Conservation (phyloP, 2,329 filamentous ascomycete genomes). For the Fusarium sp. region DNA sequence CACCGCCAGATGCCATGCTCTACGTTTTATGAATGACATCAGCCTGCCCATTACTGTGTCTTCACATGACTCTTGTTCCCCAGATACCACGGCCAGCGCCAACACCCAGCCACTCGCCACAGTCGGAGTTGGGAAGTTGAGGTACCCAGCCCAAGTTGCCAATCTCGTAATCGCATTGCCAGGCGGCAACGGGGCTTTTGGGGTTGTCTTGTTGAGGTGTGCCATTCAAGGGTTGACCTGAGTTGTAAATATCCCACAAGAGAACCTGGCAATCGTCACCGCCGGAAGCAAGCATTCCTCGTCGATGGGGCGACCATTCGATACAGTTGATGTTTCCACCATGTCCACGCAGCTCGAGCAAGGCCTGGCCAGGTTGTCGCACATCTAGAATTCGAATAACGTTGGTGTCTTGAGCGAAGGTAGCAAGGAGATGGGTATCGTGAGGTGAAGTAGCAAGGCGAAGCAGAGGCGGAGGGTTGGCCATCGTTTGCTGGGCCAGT, state of each 20-base stretch:
- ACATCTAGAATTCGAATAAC: conserved; percentile 96
- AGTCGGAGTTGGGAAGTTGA: conserved; percentile 73
- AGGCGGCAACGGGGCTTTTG: conserved; percentile 77
- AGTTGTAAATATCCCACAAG: conserved; percentile 90
- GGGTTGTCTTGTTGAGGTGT: conserved; percentile 64
- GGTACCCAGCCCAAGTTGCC: conserved; percentile 88
- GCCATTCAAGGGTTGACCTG: conserved; percentile 61
- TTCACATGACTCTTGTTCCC: conserved; percentile 68
- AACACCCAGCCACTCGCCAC: conserved; percentile 86
- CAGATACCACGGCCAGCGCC: conserved; percentile 84
- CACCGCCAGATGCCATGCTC: conserved; percentile 4
- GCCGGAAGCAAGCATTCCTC: conserved; percentile 90
- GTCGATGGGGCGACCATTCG: conserved; percentile 90
- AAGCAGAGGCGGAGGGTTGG: conserved; percentile 79
- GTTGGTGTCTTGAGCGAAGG: conserved; percentile 92
- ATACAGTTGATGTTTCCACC: conserved; percentile 88
- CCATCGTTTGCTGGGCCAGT: conserved; percentile 80
- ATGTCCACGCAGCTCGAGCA: conserved; percentile 93
- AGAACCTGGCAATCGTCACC: conserved; percentile 92
- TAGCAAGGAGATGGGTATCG: conserved; percentile 95
- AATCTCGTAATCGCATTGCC: conserved; percentile 89
- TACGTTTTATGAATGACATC: conserved; percentile 28
- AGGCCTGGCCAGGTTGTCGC: conserved; percentile 92
- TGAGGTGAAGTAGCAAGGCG: conserved; percentile 91
- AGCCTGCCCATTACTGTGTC: conserved; percentile 26